Conservation (phyloP, 768 basidiomycete species). For the Lactarius sp. region DNA sequence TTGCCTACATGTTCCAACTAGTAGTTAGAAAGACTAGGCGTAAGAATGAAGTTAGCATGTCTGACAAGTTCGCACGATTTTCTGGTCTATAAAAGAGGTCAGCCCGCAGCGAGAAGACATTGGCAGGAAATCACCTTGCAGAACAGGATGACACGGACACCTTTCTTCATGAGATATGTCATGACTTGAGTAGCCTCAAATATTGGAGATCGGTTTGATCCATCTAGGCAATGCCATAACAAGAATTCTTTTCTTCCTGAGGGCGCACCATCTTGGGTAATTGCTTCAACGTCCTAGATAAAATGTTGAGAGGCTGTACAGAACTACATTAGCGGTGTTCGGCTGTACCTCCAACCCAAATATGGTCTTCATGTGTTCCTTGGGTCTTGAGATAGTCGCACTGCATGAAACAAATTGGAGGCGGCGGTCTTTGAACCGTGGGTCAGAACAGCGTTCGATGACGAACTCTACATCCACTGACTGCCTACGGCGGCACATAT, state of each 20-base stretch:
- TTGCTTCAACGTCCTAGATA: conserved; percentile 50
- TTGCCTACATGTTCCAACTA: conserved; percentile 44
- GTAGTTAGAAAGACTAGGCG: not conserved
- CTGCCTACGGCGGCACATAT: conserved; percentile 75
- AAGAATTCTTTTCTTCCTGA: conserved; percentile 75
- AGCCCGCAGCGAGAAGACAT: not conserved
- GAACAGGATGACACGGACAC: conserved; percentile 81
- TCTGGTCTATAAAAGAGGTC: conserved; percentile 48
- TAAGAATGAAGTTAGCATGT: not conserved
- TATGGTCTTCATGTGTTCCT: conserved; percentile 67
- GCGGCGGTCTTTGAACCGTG: conserved; percentile 41
- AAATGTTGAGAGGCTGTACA: not conserved
- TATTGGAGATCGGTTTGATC: conserved; percentile 55
- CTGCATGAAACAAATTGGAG: conserved; percentile 78
- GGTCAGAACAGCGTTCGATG: not conserved
- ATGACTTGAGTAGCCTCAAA: conserved; percentile 68
- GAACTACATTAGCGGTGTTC: not conserved
- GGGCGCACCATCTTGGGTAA: conserved; percentile 80
- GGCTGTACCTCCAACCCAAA: conserved; percentile 53
- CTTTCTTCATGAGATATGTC: conserved; percentile 76
- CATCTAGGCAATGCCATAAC: conserved; percentile 66
- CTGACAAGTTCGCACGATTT: conserved; percentile 77
- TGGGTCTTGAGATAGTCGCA: conserved; percentile 78
- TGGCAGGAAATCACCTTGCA: conserved; percentile 54
- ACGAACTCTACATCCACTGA: conserved; percentile 29